Percentiles rank a stretch among this genome's conserved stretches.
Conservation (phyloP, 768 basidiomycete species). For the Lentinula sp. region DNA sequence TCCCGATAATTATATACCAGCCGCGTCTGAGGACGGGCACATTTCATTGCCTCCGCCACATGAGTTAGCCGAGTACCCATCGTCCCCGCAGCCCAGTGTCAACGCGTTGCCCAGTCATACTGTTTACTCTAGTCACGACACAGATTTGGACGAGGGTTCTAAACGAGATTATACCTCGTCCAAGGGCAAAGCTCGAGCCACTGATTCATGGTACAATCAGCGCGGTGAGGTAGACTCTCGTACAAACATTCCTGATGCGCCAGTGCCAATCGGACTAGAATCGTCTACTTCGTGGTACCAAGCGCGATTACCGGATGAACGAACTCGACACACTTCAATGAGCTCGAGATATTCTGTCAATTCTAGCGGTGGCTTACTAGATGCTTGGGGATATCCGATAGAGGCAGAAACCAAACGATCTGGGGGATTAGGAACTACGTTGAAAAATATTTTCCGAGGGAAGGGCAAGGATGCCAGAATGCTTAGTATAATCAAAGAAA, state of each 20-base stretch:
- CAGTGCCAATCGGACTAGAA: neutral
- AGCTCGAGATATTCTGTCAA: neutral
- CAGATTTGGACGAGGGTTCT: neutral
- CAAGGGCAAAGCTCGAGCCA: neutral
- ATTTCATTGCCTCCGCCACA: conserved; percentile 6
- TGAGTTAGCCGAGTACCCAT: neutral
- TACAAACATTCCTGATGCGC: neutral
- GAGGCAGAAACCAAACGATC: neutral
- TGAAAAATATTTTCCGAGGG: neutral
- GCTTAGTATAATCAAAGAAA: conserved; percentile 4
- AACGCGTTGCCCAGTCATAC: neutral
- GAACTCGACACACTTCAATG: neutral
- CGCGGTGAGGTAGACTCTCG: neutral
- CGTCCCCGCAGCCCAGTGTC: neutral
- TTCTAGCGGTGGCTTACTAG: neutral
- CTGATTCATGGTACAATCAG: conserved; percentile 2
- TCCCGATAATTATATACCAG: conserved; percentile 5
- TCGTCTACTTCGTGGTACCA: conserved; percentile 5
- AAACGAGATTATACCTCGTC: neutral
- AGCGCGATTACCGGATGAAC: neutral
- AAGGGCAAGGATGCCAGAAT: neutral
- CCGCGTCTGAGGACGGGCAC: neutral
- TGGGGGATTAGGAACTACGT: neutral
- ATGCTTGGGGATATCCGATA: neutral
- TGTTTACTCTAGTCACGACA: neutral